Evolutionary conservation across 129 eudicot genomes (phyloP).

Genomic region (Flaveria bidentis): DNA sequence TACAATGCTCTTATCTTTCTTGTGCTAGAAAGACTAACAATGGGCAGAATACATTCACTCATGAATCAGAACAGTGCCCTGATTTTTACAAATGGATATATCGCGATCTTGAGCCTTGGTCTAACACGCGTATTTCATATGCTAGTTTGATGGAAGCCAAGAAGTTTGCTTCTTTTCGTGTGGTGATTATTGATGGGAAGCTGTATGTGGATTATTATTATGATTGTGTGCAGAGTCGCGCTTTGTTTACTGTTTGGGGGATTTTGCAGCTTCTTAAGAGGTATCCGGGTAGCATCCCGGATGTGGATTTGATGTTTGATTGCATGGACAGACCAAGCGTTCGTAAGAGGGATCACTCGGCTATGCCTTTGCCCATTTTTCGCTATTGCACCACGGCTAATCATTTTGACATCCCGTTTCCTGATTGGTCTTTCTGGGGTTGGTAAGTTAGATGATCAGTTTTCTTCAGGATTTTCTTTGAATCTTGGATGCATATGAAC

Average conservation of each 20-base stretch:
- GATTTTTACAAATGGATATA: conserved; percentile 55
- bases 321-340: conserved; percentile 76
- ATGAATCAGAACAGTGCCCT: conserved; percentile 37
- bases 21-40: conserved; percentile 31
- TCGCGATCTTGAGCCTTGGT: conserved; percentile 73
- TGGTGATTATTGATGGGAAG: conserved; percentile 61
- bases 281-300: conserved; percentile 67
- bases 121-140: conserved; percentile 37
- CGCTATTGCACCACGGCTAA: conserved; percentile 68
- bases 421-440: conserved; percentile 96
- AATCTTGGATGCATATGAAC: conserved; percentile 23
- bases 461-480: background rate
- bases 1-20: conserved; percentile 63
- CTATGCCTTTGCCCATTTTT: conserved; percentile 72
- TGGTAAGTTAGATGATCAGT: conserved; percentile 47
- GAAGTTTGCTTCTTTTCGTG: conserved; percentile 58
- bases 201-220: conserved; percentile 68
- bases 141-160: conserved; percentile 59
- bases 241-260: conserved; percentile 71
- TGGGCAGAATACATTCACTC: conserved; percentile 1
- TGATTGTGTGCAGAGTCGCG: conserved; percentile 75
- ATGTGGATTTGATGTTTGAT: conserved; percentile 89
- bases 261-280: conserved; percentile 68
- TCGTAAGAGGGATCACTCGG: conserved; percentile 40
- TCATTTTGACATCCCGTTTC: conserved; percentile 82